Evolutionary conservation across 2,329 filamentous ascomycete species (phyloP).

Genomic region (Sporothrix mexicana): DNA sequence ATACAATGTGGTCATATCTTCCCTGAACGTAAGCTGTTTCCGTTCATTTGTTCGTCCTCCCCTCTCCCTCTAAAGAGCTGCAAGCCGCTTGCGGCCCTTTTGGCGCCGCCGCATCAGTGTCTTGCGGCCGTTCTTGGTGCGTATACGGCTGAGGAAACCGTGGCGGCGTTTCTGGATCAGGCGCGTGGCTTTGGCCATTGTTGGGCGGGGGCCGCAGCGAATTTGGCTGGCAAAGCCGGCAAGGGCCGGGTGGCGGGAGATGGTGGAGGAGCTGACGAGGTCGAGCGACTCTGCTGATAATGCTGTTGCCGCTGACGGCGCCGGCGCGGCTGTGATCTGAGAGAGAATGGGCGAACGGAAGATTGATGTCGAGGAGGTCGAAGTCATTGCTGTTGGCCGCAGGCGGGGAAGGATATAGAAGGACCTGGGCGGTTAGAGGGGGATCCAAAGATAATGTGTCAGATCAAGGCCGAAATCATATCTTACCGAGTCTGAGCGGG

Average conservation of each 20-base stretch:
- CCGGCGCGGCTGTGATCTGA: constrained; percentile 11
- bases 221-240: constrained; percentile 53
- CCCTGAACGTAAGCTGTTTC: background rate
- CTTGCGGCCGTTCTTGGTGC: constrained; percentile 58
- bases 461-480: background rate
- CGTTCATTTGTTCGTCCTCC: background rate
- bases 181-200: constrained; percentile 60
- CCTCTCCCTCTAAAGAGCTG: constrained; percentile 40
- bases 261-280: constrained; percentile 52
- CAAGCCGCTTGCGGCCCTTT: constrained; percentile 58
- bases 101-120: constrained; percentile 56
- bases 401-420: constrained; percentile 41
- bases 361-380: constrained; percentile 31
- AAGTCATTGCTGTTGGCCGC: constrained; percentile 32
- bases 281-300: constrained; percentile 44
- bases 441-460: background rate
- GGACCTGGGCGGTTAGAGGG: constrained; percentile 37
- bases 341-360: constrained; percentile 32
- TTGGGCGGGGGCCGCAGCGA: constrained; percentile 64
- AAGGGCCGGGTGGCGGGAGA: constrained; percentile 61
- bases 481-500: constrained; percentile 30
- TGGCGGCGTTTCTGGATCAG: constrained; percentile 65
- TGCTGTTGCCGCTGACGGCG: constrained; percentile 35
- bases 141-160: constrained; percentile 60
- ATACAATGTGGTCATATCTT: background rate